A percentile compares a stretch with the other conserved stretches of the same genome.
phyloP scores from a whole-genome alignment of 2,329 filamentous ascomycete species.

The Metarhizium robertsii region DNA sequence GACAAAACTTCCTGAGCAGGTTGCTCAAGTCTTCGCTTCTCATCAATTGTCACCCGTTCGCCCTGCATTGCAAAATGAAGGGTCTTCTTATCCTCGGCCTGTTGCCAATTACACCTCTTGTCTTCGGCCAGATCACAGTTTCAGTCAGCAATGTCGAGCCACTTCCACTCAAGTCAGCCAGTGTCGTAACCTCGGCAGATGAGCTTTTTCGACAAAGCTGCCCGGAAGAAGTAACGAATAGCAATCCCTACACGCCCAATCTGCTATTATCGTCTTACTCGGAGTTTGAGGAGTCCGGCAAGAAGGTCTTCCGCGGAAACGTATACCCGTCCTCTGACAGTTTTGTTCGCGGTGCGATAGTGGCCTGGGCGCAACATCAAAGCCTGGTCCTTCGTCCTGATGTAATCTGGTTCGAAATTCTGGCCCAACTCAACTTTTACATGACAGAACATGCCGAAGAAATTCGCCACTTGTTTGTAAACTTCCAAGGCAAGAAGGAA shows the following conservation, averaged over 20 bases:
- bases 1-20: not conserved
- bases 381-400: slow-evolving; percentile 41
- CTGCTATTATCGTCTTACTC: slow-evolving; percentile 21
- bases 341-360: slow-evolving; percentile 33
- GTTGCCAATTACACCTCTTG: slow-evolving; percentile 4
- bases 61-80: slow-evolving; percentile 2
- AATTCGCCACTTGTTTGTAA: slow-evolving; percentile 35
- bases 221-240: slow-evolving; percentile 20
- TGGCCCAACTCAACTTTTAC: slow-evolving; percentile 41
- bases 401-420: slow-evolving; percentile 46
- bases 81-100: not conserved
- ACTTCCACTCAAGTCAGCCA: slow-evolving; percentile 14
- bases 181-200: slow-evolving; percentile 15
- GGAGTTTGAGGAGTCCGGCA: slow-evolving; percentile 8
- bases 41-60: not conserved
- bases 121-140: slow-evolving; percentile 12
- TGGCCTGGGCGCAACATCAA: slow-evolving; percentile 40
- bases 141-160: slow-evolving; percentile 17
- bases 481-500: slow-evolving; percentile 31
- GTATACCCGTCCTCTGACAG: slow-evolving; percentile 26
- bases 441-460: slow-evolving; percentile 37
- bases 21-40: not conserved
- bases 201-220: slow-evolving; percentile 23
- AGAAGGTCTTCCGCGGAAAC: slow-evolving; percentile 9
- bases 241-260: slow-evolving; percentile 13